phyloP scores from a whole-genome alignment of 257 asterid genomes.

The Gynochthodes officinalis region DNA sequence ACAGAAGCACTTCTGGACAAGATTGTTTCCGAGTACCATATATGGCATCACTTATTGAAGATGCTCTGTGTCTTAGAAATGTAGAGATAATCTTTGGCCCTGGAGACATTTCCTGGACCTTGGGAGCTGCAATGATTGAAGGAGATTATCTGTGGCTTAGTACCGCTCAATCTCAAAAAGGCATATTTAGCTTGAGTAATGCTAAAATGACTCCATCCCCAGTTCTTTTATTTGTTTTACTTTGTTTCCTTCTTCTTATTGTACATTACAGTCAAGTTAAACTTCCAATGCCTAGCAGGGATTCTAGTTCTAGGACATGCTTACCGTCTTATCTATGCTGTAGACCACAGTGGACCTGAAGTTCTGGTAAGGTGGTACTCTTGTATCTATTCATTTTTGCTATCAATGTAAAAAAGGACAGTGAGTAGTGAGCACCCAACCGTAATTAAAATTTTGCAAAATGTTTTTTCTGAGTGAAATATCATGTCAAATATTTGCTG shows the following conservation, averaged over 20 bases:
- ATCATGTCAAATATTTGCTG: not conserved
- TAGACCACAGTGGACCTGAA: conserved; percentile 20
- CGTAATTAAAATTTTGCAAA: too few species aligned
- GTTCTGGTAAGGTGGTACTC: too few species aligned
- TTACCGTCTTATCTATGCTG: conserved; percentile 48
- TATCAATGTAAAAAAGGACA: not conserved
- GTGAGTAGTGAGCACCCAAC: not conserved
- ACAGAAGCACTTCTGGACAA: conserved; percentile 29
- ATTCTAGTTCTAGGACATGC: conserved; percentile 32
- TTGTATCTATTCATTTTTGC: not conserved
- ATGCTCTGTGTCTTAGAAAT: conserved; percentile 59
- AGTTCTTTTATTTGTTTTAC: conserved; percentile 37
- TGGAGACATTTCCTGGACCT: conserved; percentile 73
- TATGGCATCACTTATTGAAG: conserved; percentile 56
- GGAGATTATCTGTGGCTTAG: conserved; percentile 53
- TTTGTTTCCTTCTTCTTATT: conserved; percentile 38
- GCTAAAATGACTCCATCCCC: conserved; percentile 39
- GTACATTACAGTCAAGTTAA: conserved; percentile 53
- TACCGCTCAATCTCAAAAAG: conserved; percentile 21
- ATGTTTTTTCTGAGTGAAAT: not conserved
- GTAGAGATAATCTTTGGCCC: conserved; percentile 70
- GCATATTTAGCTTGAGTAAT: conserved; percentile 21
- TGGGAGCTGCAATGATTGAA: conserved; percentile 74
- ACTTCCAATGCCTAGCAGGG: conserved; percentile 63
- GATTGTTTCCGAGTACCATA: conserved; percentile 63